These are phyloP conservation scores for Agapanthus africanus DNA, from an alignment of 106 monocot genomes.

Conservation along the genomic window DNA sequence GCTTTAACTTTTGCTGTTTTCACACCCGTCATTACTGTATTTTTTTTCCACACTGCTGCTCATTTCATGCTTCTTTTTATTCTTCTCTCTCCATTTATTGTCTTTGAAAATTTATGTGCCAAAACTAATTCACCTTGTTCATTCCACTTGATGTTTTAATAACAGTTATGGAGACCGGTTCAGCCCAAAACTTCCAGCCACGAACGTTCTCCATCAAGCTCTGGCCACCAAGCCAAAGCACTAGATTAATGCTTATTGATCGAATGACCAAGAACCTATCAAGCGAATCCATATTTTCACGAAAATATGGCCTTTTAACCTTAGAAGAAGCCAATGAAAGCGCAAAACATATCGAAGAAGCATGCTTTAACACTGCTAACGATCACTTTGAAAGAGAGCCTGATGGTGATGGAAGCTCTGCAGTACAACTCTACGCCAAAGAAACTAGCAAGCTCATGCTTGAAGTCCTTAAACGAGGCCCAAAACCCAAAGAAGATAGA, in stretches of 20 bases:
- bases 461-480: slow-evolving; percentile 75
- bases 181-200: slow-evolving; percentile 28
- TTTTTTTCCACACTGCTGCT: no score
- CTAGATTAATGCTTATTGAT: slow-evolving; percentile 66
- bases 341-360: slow-evolving; percentile 68
- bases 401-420: slow-evolving; percentile 93
- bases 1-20: no score
- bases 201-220: slow-evolving; percentile 77
- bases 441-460: slow-evolving; percentile 88
- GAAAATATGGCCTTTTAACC: slow-evolving; percentile 64
- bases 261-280: slow-evolving; percentile 80
- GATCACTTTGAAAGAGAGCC: slow-evolving; percentile 69
- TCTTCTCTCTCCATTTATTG: no score
- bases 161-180: slow-evolving; percentile 30
- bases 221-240: slow-evolving; percentile 84
- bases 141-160: no score
- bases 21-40: no score
- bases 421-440: slow-evolving; percentile 90
- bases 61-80: no score
- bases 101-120: no score
- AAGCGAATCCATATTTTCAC: slow-evolving; percentile 75
- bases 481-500: slow-evolving; percentile 26
- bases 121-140: no score
- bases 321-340: slow-evolving; percentile 60
- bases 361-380: slow-evolving; percentile 53